Evolutionary conservation across 192 early-diverging fungal genomes (phyloP).

Genomic region (Irineochytrium annulatum): DNA sequence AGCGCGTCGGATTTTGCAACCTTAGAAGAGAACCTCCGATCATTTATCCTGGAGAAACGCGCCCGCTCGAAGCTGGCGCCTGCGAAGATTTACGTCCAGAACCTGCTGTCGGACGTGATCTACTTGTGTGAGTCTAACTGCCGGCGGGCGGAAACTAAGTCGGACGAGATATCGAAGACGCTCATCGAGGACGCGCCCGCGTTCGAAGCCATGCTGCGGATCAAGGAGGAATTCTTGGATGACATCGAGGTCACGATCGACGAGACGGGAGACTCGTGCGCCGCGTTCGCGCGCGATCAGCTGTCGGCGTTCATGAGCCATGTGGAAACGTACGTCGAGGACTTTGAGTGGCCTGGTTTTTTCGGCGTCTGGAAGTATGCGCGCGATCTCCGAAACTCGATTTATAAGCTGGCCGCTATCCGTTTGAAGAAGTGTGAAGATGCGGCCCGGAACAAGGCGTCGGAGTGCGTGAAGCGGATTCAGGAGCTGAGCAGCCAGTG

Average conservation of each 20-base stretch:
- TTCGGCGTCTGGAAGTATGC: slow-evolving; percentile 86
- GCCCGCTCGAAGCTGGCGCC: slow-evolving; percentile 91
- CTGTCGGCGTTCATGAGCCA: slow-evolving; percentile 55
- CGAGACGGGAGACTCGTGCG: slow-evolving; percentile 26
- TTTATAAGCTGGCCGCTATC: slow-evolving; percentile 37
- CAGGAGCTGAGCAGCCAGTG: slow-evolving; percentile 29
- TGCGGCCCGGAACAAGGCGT: slow-evolving; percentile 30
- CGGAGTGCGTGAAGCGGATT: slow-evolving; percentile 36
- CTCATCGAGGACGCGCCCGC: slow-evolving; percentile 48
- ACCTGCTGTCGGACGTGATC: slow-evolving; percentile 78
- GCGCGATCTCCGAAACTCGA: slow-evolving; percentile 58
- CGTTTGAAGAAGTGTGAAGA: slow-evolving; percentile 39
- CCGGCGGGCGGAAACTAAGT: slow-evolving; percentile 51
- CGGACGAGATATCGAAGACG: slow-evolving; percentile 53
- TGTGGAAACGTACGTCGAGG: slow-evolving; percentile 62
- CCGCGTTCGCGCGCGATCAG: slow-evolving; percentile 26
- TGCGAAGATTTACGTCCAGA: slow-evolving; percentile 83
- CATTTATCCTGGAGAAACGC: slow-evolving; percentile 94
- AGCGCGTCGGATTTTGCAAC: slow-evolving; percentile 59
- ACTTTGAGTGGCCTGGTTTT: slow-evolving; percentile 75
- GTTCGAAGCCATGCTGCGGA: slow-evolving; percentile 69
- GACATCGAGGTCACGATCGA: slow-evolving; percentile 46
- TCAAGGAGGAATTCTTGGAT: slow-evolving; percentile 67
- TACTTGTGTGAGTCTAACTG: slow-evolving; percentile 70
- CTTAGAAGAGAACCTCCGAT: slow-evolving; percentile 82